Evolutionary conservation across 371 early-diverging fungal species (phyloP).

Genomic region (Lichtheimia corymbifera): DNA sequence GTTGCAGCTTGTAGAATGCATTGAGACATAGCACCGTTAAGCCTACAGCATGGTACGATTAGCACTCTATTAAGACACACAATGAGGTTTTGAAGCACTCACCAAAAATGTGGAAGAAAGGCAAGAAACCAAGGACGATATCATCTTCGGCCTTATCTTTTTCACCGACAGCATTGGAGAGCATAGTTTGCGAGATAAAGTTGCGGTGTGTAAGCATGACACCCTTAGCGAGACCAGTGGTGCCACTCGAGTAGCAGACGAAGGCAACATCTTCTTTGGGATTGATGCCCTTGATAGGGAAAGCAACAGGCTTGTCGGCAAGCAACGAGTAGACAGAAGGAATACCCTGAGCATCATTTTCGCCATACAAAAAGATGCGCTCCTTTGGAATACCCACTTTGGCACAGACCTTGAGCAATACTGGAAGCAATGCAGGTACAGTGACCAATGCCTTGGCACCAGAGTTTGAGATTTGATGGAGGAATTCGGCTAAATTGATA

Average conservation of each 20-base stretch:
- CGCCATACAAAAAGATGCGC: conserved; percentile 61
- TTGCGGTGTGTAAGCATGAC: conserved; percentile 34
- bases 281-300: conserved; percentile 25
- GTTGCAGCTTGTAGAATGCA: conserved; percentile 32
- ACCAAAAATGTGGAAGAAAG: conserved; percentile 86
- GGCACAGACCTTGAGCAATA: conserved; percentile 51
- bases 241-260: conserved; percentile 89
- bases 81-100: too few relatives aligned
- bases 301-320: conserved; percentile 16
- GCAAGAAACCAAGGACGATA: conserved; percentile 69
- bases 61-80: too few relatives aligned
- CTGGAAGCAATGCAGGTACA: conserved; percentile 43
- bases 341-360: conserved; percentile 34
- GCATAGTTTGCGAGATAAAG: conserved; percentile 17
- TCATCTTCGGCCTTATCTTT: conserved; percentile 32
- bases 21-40: conserved; percentile 38
- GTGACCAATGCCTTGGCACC: conserved; percentile 58
- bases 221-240: conserved; percentile 73
- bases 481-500: conserved; percentile 16
- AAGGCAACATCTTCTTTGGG: conserved; percentile 62
- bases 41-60: conserved; percentile 68
- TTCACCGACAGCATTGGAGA: conserved; percentile 10
- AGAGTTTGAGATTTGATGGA: conserved; percentile 23
- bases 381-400: conserved; percentile 50
- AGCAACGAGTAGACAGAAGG: conserved; percentile 19